phyloP scores from a whole-genome alignment of 805 yeast genomes.

The Metschnikowia kofuensis region DNA sequence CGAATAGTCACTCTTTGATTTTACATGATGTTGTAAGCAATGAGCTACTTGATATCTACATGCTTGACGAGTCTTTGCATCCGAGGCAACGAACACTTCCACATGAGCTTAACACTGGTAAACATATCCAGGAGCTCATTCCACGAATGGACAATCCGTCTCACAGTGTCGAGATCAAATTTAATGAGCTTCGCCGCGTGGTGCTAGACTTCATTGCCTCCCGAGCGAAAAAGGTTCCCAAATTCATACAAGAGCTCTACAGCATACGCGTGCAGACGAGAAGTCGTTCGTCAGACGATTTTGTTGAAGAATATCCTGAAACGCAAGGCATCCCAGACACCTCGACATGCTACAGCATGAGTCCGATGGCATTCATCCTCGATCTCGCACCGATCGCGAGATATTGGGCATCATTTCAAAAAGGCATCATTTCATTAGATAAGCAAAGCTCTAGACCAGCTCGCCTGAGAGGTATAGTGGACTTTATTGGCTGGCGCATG shows the following conservation, averaged over 20 bases:
- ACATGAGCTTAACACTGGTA: slow-evolving; percentile 38
- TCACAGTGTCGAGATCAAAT: neutral
- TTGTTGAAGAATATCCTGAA: slow-evolving; percentile 13
- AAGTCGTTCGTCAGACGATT: slow-evolving; percentile 12
- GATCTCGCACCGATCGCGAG: slow-evolving; percentile 35
- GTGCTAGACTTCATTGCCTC: slow-evolving; percentile 29
- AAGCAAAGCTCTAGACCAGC: slow-evolving; percentile 7
- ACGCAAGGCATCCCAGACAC: slow-evolving; percentile 33
- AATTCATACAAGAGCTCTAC: slow-evolving; percentile 25
- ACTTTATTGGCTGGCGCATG: slow-evolving; percentile 33
- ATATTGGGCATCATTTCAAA: slow-evolving; percentile 35
- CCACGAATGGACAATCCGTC: neutral
- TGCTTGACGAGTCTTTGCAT: slow-evolving; percentile 31
- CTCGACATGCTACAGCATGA: slow-evolving; percentile 27
- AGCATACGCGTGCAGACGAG: slow-evolving; percentile 20
- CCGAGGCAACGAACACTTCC: slow-evolving; percentile 30
- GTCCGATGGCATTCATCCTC: slow-evolving; percentile 23
- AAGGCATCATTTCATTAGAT: slow-evolving; percentile 23
- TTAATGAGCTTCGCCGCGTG: slow-evolving; percentile 11
- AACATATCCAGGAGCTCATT: slow-evolving; percentile 9
- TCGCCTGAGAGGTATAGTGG: slow-evolving; percentile 23
- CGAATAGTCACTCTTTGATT: slow-evolving; percentile 25
- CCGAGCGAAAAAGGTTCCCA: slow-evolving; percentile 33
- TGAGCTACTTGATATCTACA: slow-evolving; percentile 33
- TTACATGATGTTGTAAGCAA: slow-evolving; percentile 28